phyloP scores from a whole-genome alignment of 1,139 yeast genomes.

The Geotrichum histeridarum region DNA sequence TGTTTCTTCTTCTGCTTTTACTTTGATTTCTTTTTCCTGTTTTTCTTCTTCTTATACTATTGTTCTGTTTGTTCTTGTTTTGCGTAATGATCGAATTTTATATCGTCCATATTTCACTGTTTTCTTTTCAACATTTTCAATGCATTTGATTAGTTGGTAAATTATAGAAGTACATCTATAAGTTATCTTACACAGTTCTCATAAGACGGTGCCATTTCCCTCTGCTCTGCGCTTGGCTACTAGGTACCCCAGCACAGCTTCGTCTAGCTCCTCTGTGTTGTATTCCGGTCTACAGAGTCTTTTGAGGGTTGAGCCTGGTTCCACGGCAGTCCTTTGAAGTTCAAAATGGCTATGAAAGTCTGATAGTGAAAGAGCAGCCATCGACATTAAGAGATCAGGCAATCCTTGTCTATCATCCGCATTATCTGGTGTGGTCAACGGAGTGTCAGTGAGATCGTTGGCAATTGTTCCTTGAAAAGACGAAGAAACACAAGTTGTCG shows the following conservation, averaged over 20 bases:
- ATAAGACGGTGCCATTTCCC: background rate
- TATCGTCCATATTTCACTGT: background rate
- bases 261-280: background rate
- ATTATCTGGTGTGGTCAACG: too few species aligned
- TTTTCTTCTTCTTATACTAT: background rate
- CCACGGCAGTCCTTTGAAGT: too few species aligned
- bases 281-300: background rate
- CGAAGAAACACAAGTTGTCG: too few species aligned
- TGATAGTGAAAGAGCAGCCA: too few species aligned
- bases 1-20: background rate
- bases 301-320: background rate
- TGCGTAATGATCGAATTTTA: background rate
- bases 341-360: too few species aligned
- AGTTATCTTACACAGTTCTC: too few species aligned
- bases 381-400: too few species aligned
- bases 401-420: too few species aligned
- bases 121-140: background rate
- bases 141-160: background rate
- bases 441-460: too few species aligned
- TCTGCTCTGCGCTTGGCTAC: background rate
- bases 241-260: background rate
- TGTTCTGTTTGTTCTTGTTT: background rate
- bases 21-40: background rate
- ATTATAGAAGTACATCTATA: background rate
- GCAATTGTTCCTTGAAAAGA: too few species aligned